Evolutionary conservation across 208 protist genomes (phyloP).

Genomic region (Leishmania arabica): DNA sequence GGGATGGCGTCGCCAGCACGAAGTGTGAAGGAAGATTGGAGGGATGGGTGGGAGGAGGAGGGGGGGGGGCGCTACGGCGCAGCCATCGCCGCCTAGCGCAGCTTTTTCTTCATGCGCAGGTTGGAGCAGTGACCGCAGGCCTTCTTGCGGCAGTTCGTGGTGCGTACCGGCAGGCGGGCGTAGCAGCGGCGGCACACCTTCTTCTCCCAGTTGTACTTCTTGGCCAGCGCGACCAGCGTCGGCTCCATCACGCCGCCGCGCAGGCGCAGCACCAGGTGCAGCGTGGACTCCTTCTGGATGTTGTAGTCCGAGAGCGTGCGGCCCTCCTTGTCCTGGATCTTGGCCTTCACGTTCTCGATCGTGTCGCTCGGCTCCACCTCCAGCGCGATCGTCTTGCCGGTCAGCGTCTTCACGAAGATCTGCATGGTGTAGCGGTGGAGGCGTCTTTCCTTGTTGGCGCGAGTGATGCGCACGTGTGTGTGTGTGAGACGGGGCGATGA

Average conservation of each 20-base stretch:
- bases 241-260: slow-evolving; percentile 96
- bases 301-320: slow-evolving; percentile 98
- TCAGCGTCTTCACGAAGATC: slow-evolving; percentile 97
- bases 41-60: too few species aligned
- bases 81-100: background rate
- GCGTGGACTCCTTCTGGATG: slow-evolving; percentile 99
- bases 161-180: slow-evolving; percentile 97
- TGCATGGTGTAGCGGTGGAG: slow-evolving; percentile 68
- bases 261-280: slow-evolving; percentile 98
- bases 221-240: slow-evolving; percentile 95
- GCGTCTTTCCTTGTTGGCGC: background rate
- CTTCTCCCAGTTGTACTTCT: slow-evolving; percentile 99
- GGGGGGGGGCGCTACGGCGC: background rate
- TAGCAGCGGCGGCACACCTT: slow-evolving; percentile 26
- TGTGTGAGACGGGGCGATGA: slow-evolving; percentile 3
- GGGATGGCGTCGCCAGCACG: too few species aligned
- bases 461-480: background rate
- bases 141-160: slow-evolving; percentile 99
- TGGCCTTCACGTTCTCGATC: slow-evolving; percentile 98
- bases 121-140: slow-evolving; percentile 99
- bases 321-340: slow-evolving; percentile 99
- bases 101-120: slow-evolving; percentile 99
- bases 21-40: too few species aligned
- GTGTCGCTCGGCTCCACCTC: slow-evolving; percentile 97
- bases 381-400: slow-evolving; percentile 98